phyloP scores from a whole-genome alignment of 2,329 filamentous ascomycete genomes.

The Diaporthe sp. region DNA sequence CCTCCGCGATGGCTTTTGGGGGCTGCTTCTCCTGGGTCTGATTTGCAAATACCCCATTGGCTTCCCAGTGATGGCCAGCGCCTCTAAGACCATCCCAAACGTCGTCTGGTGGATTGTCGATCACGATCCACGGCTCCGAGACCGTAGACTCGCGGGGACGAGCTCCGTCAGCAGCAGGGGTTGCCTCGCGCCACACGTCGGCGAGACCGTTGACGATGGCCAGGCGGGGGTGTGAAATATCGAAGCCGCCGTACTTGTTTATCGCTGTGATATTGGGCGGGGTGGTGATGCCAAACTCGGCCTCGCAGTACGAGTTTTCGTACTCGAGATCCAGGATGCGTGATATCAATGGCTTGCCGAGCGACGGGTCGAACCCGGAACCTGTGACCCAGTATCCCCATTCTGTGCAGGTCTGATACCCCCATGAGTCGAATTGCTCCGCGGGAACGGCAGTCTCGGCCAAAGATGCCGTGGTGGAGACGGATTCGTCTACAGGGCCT shows the following conservation, averaged over 20 bases:
- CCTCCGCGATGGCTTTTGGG: neutral
- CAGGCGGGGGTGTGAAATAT: constrained; percentile 80
- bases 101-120: constrained; percentile 55
- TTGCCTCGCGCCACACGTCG: constrained; percentile 85
- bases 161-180: constrained; percentile 75
- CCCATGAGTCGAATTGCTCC: constrained; percentile 62
- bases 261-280: constrained; percentile 75
- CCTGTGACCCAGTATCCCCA: constrained; percentile 87
- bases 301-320: constrained; percentile 71
- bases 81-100: constrained; percentile 48
- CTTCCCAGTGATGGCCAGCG: constrained; percentile 86
- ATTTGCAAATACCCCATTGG: constrained; percentile 70
- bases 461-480: constrained; percentile 49
- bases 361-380: constrained; percentile 72
- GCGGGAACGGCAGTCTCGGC: constrained; percentile 51
- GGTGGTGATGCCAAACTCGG: constrained; percentile 77
- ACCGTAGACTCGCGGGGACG: constrained; percentile 70
- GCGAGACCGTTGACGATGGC: constrained; percentile 83
- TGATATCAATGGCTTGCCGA: constrained; percentile 76
- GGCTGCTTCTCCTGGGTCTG: neutral
- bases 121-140: constrained; percentile 78
- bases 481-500: constrained; percentile 40
- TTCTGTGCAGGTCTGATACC: constrained; percentile 69
- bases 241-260: constrained; percentile 82
- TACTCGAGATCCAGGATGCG: constrained; percentile 77